These are phyloP conservation scores for Suillus luteus DNA, from an alignment of 768 basidiomycete species.

Conservation along the genomic window DNA sequence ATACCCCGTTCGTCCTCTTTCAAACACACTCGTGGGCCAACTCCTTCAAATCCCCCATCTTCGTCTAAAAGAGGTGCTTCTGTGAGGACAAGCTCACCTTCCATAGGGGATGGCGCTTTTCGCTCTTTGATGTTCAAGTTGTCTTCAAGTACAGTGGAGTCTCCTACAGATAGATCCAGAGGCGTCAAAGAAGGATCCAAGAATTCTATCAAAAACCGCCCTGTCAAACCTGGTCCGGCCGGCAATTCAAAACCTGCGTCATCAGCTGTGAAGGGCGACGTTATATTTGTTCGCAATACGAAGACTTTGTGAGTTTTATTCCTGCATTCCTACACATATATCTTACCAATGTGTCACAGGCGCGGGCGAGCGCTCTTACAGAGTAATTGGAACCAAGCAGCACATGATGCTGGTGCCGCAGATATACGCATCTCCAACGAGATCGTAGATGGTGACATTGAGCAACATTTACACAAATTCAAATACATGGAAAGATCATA, in stretches of 20 bases:
- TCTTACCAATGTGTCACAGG: background rate
- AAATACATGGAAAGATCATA: constrained; percentile 57
- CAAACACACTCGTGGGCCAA: background rate
- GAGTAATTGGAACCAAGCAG: constrained; percentile 33
- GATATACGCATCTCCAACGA: constrained; percentile 35
- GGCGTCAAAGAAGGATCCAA: background rate
- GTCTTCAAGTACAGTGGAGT: background rate
- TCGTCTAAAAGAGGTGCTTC: background rate
- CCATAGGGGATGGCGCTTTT: constrained; percentile 3
- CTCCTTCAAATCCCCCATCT: background rate
- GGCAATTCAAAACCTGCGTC: background rate
- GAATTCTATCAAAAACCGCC: background rate
- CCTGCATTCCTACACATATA: background rate
- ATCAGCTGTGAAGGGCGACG: background rate
- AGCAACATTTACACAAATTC: constrained; percentile 45
- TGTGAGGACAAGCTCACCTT: background rate
- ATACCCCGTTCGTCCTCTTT: background rate
- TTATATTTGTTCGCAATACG: background rate
- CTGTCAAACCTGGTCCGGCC: background rate
- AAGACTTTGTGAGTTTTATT: constrained; percentile 1
- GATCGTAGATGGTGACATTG: constrained; percentile 41
- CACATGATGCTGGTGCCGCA: constrained; percentile 30
- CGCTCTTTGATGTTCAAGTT: constrained; percentile 3
- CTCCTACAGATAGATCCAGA: background rate
- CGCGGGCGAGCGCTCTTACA: constrained; percentile 30